Percentiles rank a stretch among this genome's conserved stretches.
Evolutionary conservation across 2,329 filamentous ascomycete genomes (phyloP).

Genomic region (Beauveria rudraprayagi): DNA sequence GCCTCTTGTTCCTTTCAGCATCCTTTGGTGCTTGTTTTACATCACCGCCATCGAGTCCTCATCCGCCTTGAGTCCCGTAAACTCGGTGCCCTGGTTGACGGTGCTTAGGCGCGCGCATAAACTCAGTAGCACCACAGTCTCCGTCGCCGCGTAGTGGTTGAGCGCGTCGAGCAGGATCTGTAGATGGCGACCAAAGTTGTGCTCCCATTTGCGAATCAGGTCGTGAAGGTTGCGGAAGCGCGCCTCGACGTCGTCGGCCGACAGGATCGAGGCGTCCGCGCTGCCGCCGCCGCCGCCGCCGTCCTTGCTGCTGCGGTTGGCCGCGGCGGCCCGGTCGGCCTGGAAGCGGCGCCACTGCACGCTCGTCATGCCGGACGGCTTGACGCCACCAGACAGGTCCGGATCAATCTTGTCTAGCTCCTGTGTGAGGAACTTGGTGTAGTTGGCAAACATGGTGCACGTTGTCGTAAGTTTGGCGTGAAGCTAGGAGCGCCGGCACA

Average conservation of each 20-base stretch:
- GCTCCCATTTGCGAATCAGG: slow-evolving; percentile 83
- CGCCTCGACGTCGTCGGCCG: slow-evolving; percentile 31
- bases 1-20: background rate
- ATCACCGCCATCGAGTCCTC: slow-evolving; percentile 33
- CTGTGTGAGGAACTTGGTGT: slow-evolving; percentile 77
- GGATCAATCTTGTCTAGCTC: slow-evolving; percentile 79
- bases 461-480: slow-evolving; percentile 96
- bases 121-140: slow-evolving; percentile 88
- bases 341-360: slow-evolving; percentile 55
- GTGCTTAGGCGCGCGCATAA: slow-evolving; percentile 76
- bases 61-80: slow-evolving; percentile 50
- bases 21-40: background rate
- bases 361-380: slow-evolving; percentile 50
- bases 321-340: slow-evolving; percentile 35
- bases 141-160: slow-evolving; percentile 94
- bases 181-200: slow-evolving; percentile 83
- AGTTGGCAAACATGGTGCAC: slow-evolving; percentile 87
- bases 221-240: slow-evolving; percentile 73
- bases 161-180: slow-evolving; percentile 91
- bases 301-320: slow-evolving; percentile 20
- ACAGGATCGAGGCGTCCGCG: slow-evolving; percentile 23
- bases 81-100: slow-evolving; percentile 68
- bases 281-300: slow-evolving; percentile 2
- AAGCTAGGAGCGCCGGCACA: slow-evolving; percentile 49
- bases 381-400: slow-evolving; percentile 56